Conservation (phyloP, 441 rosid species). For the Pelargonium myrrhifolium region DNA sequence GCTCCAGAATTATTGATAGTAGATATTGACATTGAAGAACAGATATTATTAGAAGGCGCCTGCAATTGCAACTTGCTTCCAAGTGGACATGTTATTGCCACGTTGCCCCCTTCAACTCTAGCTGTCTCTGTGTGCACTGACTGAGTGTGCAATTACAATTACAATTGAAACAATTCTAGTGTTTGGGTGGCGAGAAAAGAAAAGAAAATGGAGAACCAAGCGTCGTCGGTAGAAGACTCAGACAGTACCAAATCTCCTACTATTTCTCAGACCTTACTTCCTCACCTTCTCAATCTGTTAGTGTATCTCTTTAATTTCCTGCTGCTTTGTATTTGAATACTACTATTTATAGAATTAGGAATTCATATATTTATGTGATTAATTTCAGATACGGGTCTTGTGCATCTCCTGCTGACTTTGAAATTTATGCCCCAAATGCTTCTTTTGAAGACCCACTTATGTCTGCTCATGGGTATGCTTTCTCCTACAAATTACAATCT, state of each 20-base stretch:
- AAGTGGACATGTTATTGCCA: slow-evolving; percentile 25
- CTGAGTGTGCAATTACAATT: no score
- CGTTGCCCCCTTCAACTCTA: slow-evolving; percentile 22
- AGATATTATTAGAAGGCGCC: neutral
- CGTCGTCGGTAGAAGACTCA: slow-evolving; percentile 32
- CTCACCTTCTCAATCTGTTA: slow-evolving; percentile 73
- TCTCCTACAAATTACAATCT: no score
- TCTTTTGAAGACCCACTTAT: slow-evolving; percentile 89
- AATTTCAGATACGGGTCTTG: slow-evolving; percentile 55
- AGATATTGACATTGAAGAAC: no score
- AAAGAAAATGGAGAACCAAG: slow-evolving; percentile 8
- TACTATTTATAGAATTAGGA: neutral
- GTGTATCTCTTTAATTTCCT: slow-evolving; percentile 9
- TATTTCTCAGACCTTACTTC: slow-evolving; percentile 45
- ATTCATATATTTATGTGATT: neutral
- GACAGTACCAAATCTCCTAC: slow-evolving; percentile 16
- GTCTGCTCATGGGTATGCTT: slow-evolving; percentile 77
- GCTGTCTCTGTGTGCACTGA: neutral
- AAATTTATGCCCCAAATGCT: slow-evolving; percentile 70
- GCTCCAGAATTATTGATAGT: no score
- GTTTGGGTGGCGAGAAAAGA: slow-evolving; percentile 19
- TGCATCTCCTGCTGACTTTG: slow-evolving; percentile 58
- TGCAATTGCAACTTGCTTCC: neutral
- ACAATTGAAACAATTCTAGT: neutral
- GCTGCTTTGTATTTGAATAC: neutral